These are phyloP conservation scores for Ogataea trehaloabstinens DNA, from an alignment of 805 yeast species.

Conservation along the genomic window DNA sequence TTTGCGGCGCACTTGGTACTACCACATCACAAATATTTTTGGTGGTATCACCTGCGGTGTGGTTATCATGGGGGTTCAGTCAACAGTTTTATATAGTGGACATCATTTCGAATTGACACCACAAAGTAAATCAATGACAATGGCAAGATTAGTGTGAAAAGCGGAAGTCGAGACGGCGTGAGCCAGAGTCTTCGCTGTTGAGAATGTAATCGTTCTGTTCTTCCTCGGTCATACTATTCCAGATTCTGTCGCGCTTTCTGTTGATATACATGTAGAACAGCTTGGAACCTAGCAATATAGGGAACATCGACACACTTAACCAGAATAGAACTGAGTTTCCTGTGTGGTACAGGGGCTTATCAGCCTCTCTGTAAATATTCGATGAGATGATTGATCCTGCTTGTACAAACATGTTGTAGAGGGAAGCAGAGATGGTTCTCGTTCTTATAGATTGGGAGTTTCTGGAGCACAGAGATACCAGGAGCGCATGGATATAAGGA, in stretches of 20 bases:
- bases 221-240: constrained; percentile 50
- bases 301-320: constrained; percentile 30
- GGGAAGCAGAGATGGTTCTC: constrained; percentile 62
- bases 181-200: constrained; percentile 52
- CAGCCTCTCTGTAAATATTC: constrained; percentile 56
- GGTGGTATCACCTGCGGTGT: too few species aligned
- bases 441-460: constrained; percentile 63
- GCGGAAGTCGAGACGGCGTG: constrained; percentile 51
- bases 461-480: constrained; percentile 59
- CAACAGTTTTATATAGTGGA: too few species aligned
- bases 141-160: constrained; percentile 22
- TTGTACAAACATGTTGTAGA: constrained; percentile 65
- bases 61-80: too few species aligned
- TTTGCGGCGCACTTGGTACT: background rate
- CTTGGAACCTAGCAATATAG: constrained; percentile 30
- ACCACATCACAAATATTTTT: too few species aligned
- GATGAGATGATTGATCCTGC: constrained; percentile 52
- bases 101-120: background rate
- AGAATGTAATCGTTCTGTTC: constrained; percentile 48
- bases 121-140: background rate
- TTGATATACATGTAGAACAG: constrained; percentile 42
- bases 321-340: constrained; percentile 50
- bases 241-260: constrained; percentile 40
- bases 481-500: constrained; percentile 53
- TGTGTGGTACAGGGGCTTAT: constrained; percentile 55